These are phyloP conservation scores for Mycena filopes DNA, from an alignment of 768 basidiomycete genomes.

Conservation along the genomic window DNA sequence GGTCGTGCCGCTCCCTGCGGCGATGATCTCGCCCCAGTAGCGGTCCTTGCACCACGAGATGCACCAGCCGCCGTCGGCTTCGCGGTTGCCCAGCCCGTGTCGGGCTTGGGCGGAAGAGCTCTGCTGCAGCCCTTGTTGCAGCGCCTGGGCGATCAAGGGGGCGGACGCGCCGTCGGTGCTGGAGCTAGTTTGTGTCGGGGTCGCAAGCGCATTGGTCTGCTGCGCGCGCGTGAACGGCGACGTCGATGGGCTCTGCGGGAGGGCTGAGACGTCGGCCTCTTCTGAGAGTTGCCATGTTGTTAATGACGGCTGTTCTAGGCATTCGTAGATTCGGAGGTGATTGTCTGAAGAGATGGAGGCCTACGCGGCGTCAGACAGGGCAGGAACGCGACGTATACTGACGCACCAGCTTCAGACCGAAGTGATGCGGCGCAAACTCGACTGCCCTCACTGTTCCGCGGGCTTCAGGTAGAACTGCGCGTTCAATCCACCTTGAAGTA, in stretches of 20 bases:
- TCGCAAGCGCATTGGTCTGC: constrained; percentile 71
- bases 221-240: constrained; percentile 52
- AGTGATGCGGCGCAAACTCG: constrained; percentile 88
- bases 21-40: constrained; percentile 94
- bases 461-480: constrained; percentile 82
- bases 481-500: constrained; percentile 74
- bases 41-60: constrained; percentile 96
- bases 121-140: constrained; percentile 63
- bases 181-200: constrained; percentile 73
- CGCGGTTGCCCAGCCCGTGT: constrained; percentile 67
- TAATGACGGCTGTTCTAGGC: constrained; percentile 79
- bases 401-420: constrained; percentile 88
- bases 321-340: constrained; percentile 89
- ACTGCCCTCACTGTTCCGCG: constrained; percentile 87
- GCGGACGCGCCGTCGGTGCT: constrained; percentile 67
- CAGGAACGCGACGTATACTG: constrained; percentile 9
- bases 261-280: constrained; percentile 76
- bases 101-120: constrained; percentile 40
- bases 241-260: constrained; percentile 58
- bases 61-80: constrained; percentile 94
- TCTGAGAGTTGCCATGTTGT: constrained; percentile 80
- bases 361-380: constrained; percentile 50
- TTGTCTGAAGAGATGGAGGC: constrained; percentile 92
- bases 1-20: constrained; percentile 76
- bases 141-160: constrained; percentile 71